A percentile compares a stretch with the other conserved stretches of the same genome.
Conservation (phyloP, 1,139 yeast genomes). For the Schwanniomyces etchellsii region DNA sequence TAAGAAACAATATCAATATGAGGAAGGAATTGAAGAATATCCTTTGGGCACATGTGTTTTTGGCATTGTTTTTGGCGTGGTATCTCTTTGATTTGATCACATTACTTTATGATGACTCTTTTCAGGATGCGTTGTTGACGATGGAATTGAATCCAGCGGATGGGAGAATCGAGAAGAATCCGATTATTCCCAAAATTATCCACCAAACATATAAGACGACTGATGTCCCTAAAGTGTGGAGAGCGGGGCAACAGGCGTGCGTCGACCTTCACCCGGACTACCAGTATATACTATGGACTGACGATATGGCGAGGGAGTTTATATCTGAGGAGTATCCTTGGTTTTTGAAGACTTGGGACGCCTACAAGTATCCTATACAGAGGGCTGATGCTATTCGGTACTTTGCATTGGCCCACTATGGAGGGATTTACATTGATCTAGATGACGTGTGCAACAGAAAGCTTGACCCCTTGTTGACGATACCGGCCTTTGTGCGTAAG, state of each 20-base stretch:
- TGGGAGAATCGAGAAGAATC: constrained; percentile 35
- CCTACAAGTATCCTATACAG: constrained; percentile 75
- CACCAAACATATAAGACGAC: constrained; percentile 88
- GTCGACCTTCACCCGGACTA: constrained; percentile 79
- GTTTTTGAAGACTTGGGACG: constrained; percentile 77
- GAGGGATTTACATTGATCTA: constrained; percentile 86
- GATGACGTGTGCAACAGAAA: constrained; percentile 82
- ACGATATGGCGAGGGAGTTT: constrained; percentile 73
- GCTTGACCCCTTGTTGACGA: constrained; percentile 73
- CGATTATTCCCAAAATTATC: constrained; percentile 78
- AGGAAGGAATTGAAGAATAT: constrained; percentile 58
- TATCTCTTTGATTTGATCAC: constrained; percentile 72
- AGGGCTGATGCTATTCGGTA: constrained; percentile 93
- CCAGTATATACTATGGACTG: constrained; percentile 88
- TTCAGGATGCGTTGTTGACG: constrained; percentile 54
- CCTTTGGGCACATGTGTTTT: constrained; percentile 48
- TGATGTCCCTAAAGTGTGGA: constrained; percentile 78
- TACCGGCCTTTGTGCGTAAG: constrained; percentile 81
- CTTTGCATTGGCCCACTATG: constrained; percentile 75
- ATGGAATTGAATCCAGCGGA: constrained; percentile 50
- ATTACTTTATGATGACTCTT: constrained; percentile 67
- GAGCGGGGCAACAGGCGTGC: constrained; percentile 69
- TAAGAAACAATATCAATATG: no score
- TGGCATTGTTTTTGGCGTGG: constrained; percentile 54
- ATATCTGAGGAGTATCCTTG: constrained; percentile 76